Evolutionary conservation across 257 asterid species (phyloP), one percentile per base, ranked within the genome.

Genomic region (Dorcoceras hygrometricum): DNA sequence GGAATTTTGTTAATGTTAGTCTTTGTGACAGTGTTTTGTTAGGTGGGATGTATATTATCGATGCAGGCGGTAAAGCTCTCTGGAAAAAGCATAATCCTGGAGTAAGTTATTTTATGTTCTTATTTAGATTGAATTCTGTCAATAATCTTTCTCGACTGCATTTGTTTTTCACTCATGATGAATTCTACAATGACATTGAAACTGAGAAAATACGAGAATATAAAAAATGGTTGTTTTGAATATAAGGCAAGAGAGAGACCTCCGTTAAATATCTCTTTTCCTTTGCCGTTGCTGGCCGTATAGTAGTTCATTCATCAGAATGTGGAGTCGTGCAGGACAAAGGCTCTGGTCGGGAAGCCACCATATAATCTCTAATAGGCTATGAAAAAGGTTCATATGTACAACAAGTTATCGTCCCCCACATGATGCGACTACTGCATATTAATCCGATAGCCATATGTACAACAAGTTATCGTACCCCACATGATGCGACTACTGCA

Each of bases 41-140:
- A 80, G 93, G 95, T 62, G 95, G 90, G 71, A 64, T 77, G 16
- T 78, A 39, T 70, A 32, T 71, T 10, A 29, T 92, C 54, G 92
- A 89, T 66, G 82, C 86, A 1, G 75, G 88, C 25, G 85, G 89
- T 79, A 70, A 76, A 76, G 82, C 96, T 9, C 79, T 92, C 11
- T 89, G 98, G 96, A 75, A 83, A 65, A 77, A 68, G 85, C 86
- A 61, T 54, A 92, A 92, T 71, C 66, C 87, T 22, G 98, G 97
- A 86, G 96, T 91, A 86, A 67, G 81, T 27, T 27, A 2, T 57
- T 29, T 27, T 63, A 27, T 46, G 29, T 62, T 25, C 56, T 65
- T 67, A 36, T 65, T 64, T 53, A 39, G 50, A 34, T 39, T 12
- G 50, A 39, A 12, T 39, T 62, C 59, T 23, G 68, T 56, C 50